Conservation (phyloP, 257 asterid species). For the Plantago major region DNA sequence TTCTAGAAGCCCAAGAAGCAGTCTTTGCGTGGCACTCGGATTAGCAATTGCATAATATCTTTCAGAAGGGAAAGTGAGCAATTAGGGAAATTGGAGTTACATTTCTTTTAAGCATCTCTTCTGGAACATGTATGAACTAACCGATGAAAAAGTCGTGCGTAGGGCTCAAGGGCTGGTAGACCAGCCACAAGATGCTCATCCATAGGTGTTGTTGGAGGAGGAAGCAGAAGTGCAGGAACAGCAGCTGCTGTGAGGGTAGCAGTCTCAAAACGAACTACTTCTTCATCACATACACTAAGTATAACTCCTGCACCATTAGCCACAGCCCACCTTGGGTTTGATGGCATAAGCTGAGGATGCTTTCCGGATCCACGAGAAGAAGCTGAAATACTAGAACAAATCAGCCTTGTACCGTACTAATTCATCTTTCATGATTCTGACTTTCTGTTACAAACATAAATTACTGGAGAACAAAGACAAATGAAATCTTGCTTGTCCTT, state of each 20-base stretch:
- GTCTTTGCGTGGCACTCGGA: slow-evolving; percentile 98
- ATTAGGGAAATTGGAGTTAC: slow-evolving; percentile 13
- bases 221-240: slow-evolving; percentile 97
- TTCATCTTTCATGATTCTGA: slow-evolving; percentile 1
- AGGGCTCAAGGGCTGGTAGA: slow-evolving; percentile 97
- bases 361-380: slow-evolving; percentile 97
- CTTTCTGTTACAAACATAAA: slow-evolving; percentile 13
- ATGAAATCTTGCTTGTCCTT: slow-evolving; percentile 3
- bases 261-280: slow-evolving; percentile 93
- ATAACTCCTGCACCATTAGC: slow-evolving; percentile 99
- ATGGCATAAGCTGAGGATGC: slow-evolving; percentile 94
- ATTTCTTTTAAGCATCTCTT: not conserved
- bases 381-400: slow-evolving; percentile 40
- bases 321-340: slow-evolving; percentile 99
- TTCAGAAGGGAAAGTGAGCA: slow-evolving; percentile 21
- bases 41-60: slow-evolving; percentile 97
- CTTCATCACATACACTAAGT: slow-evolving; percentile 97
- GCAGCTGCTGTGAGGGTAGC: slow-evolving; percentile 94
- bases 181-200: slow-evolving; percentile 99
- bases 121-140: slow-evolving; percentile 24
- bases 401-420: slow-evolving; percentile 8
- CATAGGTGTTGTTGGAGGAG: slow-evolving; percentile 96
- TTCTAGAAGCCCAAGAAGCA: slow-evolving; percentile 95
- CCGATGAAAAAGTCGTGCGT: slow-evolving; percentile 95
- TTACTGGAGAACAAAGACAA: slow-evolving; percentile 3